Evolutionary conservation across 345 rosid genomes (phyloP), one percentile per base, ranked within the genome.

Genomic region (Moricandia arvensis): DNA sequence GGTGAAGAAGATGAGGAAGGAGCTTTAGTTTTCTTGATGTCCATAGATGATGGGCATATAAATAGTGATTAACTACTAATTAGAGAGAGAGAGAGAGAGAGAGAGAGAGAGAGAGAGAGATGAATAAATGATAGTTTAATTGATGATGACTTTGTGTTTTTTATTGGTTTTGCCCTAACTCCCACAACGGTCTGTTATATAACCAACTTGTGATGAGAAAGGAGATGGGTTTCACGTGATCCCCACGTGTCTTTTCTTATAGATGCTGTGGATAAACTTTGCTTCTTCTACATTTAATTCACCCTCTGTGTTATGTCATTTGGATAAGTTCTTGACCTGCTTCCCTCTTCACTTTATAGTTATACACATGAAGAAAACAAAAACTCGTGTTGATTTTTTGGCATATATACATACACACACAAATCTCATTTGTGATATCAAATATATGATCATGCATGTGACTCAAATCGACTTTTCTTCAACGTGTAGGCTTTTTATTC

Each of bases 191-290:
- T 77, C 72, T 59, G 72, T 71, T 77, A 63, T 77, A 71, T 77
- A 77, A 77, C 80, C 76, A 71, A 71, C 80, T 76, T 69, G 70
- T 69, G 64, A 76, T 53, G 64, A 49, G 35, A 68, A 54, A 55
- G 57, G 69, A 69, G 43, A 75, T 76, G 80, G 75, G 65, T 76
- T 76, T 77, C 80, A 77, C 68, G 80, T 77, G 76, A 77, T 77
- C 13, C 35, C 62, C 80, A 77, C 80, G 76, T 77, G 80, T 47
- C 27, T 8, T 77, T 57, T 18, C 54, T 57, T 0, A 8, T 33
- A 9, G 54, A 64, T 65, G 62, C 21, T 45, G 3, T 77, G 72
- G 80, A 77, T 77, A 77, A 77, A 77, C 80, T 77, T 65, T 65
- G 76, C 31, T 55, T 76, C 69, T 58, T 51, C 55, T 49, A 24